These are phyloP conservation scores for Beauveria brongniartii DNA, from an alignment of 2,329 filamentous ascomycete species.

Conservation along the genomic window DNA sequence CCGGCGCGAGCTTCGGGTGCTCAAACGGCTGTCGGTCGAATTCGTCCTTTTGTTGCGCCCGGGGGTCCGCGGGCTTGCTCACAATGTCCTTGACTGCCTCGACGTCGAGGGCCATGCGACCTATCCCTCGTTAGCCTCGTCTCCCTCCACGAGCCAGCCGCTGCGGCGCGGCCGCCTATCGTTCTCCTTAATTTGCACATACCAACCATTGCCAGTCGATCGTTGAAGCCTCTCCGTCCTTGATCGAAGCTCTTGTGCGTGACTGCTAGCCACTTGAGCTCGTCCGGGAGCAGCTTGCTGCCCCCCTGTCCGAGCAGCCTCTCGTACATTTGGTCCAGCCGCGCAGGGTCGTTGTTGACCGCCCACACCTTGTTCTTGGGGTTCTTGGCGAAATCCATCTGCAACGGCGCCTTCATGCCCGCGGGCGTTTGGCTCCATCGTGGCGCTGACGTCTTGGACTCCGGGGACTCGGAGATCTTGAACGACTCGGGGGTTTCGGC, in stretches of 20 bases:
- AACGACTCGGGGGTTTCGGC: constrained; percentile 7
- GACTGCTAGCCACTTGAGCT: constrained; percentile 92
- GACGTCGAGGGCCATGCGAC: constrained; percentile 29
- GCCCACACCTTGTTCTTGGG: constrained; percentile 47
- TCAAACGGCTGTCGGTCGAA: constrained; percentile 57
- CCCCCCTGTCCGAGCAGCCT: constrained; percentile 66
- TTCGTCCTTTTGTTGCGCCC: constrained; percentile 30
- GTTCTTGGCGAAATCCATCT: constrained; percentile 47
- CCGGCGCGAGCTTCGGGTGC: constrained; percentile 61
- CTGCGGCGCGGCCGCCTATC: no score
- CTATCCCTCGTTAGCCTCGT: neutral
- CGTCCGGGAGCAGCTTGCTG: constrained; percentile 69
- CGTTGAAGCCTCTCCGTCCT: constrained; percentile 88
- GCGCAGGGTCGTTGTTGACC: constrained; percentile 67
- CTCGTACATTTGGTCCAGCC: constrained; percentile 70
- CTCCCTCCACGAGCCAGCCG: no score
- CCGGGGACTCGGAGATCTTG: constrained; percentile 8
- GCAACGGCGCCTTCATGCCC: constrained; percentile 62
- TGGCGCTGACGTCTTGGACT: constrained; percentile 28
- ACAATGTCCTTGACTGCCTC: constrained; percentile 32
- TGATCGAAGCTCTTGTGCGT: constrained; percentile 99
- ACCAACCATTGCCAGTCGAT: constrained; percentile 85
- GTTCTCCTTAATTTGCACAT: constrained; percentile 19
- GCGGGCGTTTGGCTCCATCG: constrained; percentile 66
- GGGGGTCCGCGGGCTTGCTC: constrained; percentile 22